Evolutionary conservation across 768 basidiomycete genomes (phyloP).

Genomic region (Trichaptum fuscoviolaceum): DNA sequence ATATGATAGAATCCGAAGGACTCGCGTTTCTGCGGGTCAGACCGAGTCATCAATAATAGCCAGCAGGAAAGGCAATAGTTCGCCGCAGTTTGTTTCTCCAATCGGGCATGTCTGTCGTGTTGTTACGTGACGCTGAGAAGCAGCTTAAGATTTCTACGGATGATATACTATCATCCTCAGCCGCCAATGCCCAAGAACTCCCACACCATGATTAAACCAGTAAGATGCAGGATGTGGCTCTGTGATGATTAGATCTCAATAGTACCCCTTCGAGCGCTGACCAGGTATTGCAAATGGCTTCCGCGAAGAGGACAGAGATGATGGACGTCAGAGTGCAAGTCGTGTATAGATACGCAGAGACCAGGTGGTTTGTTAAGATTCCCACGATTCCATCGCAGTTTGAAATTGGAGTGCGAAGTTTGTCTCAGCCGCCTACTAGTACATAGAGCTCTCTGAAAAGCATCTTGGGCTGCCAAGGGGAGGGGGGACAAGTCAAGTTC

Average conservation of each 20-base stretch:
- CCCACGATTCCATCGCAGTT: not conserved
- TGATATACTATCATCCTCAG: not conserved
- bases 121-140: not conserved
- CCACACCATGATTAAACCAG: not conserved
- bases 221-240: not conserved
- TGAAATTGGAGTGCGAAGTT: not conserved
- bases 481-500: too few species aligned
- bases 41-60: not conserved
- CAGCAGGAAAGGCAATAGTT: not conserved
- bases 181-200: not conserved
- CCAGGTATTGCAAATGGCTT: not conserved
- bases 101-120: not conserved
- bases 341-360: not conserved
- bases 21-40: not conserved
- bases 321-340: not conserved
- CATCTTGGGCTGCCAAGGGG: too few species aligned
- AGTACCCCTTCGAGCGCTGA: not conserved
- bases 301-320: not conserved
- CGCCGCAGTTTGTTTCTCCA: constrained; percentile 1
- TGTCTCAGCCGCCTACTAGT: too few species aligned
- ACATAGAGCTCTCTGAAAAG: too few species aligned
- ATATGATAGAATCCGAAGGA: not conserved
- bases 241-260: not conserved
- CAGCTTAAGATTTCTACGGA: not conserved
- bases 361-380: not conserved